Evolutionary conservation across 2,329 filamentous ascomycete species (phyloP), one percentile per base, ranked within the genome.

Genomic region (Helotiales sp.): DNA sequence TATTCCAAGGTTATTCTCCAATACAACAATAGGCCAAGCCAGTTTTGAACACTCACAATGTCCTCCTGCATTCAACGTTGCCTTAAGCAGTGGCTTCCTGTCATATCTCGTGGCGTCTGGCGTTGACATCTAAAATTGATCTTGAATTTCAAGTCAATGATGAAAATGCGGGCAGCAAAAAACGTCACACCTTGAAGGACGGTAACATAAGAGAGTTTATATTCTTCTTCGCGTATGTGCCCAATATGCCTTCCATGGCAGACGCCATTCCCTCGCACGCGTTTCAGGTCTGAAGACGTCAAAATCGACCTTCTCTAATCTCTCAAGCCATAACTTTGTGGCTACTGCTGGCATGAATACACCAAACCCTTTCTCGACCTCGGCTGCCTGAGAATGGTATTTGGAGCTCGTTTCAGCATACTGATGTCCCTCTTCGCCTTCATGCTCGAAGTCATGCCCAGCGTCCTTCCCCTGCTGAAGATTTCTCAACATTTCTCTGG

Each of bases 391-490:
- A 68, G 30, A 84, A 66, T 60, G 80, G 74, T 52, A 66, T 67
- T 44, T 62, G 53, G 70, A 36, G 53, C 69, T 68, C 12, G 71
- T 63, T 63, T 73, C 66, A 17, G 70, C 61, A 63, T 85, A 83
- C 2, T 77, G 69, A 66, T 85, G 82, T 34, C 89, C 90, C 51
- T 86, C 86, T 70, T 96, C 91, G 29, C 86, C 84, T 60, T 89
- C 82, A 69, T 97, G 90, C 74, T 98, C 93, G 71, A 93, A 97
- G 5, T 90, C 91, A 71, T 97, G 93, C 0, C 88, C 91, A 0
- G 90, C 84, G 49, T 85, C 86, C 65, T 88, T 76, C 1, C 92
- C 91, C 3, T 85, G 86, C 54, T 84, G 84, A 19, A 96, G 76
- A 67, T 90, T 91, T 69, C 86, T 87, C 59, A 98, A 74, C 92